A percentile compares a stretch with the other conserved stretches of the same genome.
Evolutionary conservation across 2,329 filamentous ascomycete species (phyloP).

Genomic region (Eurotiales sp.): DNA sequence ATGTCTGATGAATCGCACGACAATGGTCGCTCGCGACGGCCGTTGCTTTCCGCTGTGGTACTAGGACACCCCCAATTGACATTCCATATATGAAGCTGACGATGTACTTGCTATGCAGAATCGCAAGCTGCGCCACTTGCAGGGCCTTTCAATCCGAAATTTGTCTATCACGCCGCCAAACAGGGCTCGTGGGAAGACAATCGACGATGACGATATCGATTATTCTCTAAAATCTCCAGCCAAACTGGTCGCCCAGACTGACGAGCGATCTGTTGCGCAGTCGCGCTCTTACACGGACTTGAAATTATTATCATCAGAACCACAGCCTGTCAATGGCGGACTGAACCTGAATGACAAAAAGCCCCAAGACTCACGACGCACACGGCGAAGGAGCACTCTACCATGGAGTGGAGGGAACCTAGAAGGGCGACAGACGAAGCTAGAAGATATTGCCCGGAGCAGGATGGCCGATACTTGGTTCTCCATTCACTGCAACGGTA

Average conservation of each 20-base stretch:
- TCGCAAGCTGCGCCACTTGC: conserved; percentile 80
- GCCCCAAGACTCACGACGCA: conserved; percentile 19
- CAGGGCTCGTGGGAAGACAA: conserved; percentile 56
- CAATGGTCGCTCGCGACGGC: conserved; percentile 39
- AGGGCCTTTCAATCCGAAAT: conserved; percentile 83
- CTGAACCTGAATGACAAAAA: conserved; percentile 17
- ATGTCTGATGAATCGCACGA: conserved; percentile 12
- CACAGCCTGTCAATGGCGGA: conserved; percentile 17
- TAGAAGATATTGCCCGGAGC: conserved; percentile 68
- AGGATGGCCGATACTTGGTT: conserved; percentile 86
- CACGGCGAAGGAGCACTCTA: conserved; percentile 56
- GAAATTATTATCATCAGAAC: conserved; percentile 19
- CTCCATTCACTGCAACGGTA: conserved; percentile 66
- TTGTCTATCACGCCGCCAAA: conserved; percentile 62
- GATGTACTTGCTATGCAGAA: conserved; percentile 54
- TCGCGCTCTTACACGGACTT: conserved; percentile 59
- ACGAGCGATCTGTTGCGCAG: conserved; percentile 49
- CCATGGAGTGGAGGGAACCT: conserved; percentile 61
- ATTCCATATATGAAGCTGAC: not conserved
- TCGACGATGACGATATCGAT: conserved; percentile 72
- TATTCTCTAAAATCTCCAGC: conserved; percentile 62
- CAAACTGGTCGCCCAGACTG: conserved; percentile 58
- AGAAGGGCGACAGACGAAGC: conserved; percentile 63
- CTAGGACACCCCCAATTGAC: not conserved
- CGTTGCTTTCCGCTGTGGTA: conserved; percentile 46